Conservation (phyloP, 148 eudicot species). For the Pharnaceum exiguum region DNA sequence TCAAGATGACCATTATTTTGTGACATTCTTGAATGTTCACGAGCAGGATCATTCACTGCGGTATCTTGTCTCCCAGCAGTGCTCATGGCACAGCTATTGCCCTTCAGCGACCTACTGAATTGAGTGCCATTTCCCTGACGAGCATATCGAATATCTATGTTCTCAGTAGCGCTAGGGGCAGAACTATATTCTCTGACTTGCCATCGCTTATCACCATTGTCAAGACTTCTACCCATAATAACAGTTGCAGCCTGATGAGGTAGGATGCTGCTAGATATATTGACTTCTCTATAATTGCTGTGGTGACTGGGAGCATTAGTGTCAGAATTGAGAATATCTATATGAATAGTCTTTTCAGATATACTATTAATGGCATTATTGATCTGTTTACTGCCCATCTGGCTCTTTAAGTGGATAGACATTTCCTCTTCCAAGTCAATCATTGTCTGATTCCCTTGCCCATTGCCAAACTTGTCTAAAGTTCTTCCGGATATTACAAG, state of each 20-base stretch:
- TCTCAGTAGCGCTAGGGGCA: slow-evolving; percentile 9
- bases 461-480: slow-evolving; percentile 5
- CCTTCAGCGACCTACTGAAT: slow-evolving; percentile 6
- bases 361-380: slow-evolving; percentile 4
- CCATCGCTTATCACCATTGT: not conserved
- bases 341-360: slow-evolving; percentile 7
- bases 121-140: slow-evolving; percentile 17
- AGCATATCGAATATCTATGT: slow-evolving; percentile 4
- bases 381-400: slow-evolving; percentile 14
- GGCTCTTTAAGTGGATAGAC: slow-evolving; percentile 8
- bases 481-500: slow-evolving; percentile 7
- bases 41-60: not conserved
- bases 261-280: slow-evolving; percentile 14
- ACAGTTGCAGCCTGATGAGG: not conserved
- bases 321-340: slow-evolving; percentile 7
- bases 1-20: slow-evolving; percentile 10
- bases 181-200: slow-evolving; percentile 10
- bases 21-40: not conserved
- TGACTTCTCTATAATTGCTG: not conserved
- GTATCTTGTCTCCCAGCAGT: slow-evolving; percentile 1
- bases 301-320: not conserved
- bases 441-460: slow-evolving; percentile 1
- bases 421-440: slow-evolving; percentile 5
- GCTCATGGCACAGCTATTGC: not conserved
- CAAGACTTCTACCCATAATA: slow-evolving; percentile 3